These are phyloP conservation scores for Musa balbisiana DNA, from an alignment of 202 grass and related monocot species.

Conservation along the genomic window DNA sequence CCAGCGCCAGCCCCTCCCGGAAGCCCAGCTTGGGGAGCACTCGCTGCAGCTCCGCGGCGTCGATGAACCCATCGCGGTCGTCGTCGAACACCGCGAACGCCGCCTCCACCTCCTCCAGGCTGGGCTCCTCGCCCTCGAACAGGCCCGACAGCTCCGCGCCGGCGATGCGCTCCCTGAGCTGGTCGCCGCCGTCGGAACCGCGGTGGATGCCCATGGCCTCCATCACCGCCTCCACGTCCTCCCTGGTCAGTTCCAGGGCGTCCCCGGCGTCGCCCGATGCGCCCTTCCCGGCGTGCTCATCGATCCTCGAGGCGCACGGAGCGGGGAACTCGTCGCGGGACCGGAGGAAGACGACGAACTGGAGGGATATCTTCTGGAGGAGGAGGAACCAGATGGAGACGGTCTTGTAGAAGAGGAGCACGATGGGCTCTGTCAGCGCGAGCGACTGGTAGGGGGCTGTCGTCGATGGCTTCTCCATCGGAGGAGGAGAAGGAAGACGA, in stretches of 20 bases:
- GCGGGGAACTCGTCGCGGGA: neutral
- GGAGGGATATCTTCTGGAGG: neutral
- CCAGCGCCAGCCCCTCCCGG: neutral
- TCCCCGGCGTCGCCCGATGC: neutral
- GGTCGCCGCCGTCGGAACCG: neutral
- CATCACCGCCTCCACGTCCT: constrained; percentile 2
- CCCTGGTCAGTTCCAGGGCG: neutral
- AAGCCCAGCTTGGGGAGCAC: neutral
- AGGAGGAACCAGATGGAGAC: constrained; percentile 3
- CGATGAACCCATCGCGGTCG: constrained; percentile 7
- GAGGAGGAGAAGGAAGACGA: too few relatives aligned
- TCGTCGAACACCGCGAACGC: constrained; percentile 13
- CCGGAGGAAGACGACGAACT: neutral
- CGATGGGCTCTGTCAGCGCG: neutral
- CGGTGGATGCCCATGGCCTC: neutral
- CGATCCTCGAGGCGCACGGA: neutral
- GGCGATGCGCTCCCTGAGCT: too few relatives aligned
- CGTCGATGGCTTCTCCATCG: constrained; percentile 1
- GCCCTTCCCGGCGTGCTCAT: neutral
- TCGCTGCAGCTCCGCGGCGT: neutral
- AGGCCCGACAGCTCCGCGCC: neutral
- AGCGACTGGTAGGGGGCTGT: neutral
- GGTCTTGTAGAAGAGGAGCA: neutral
- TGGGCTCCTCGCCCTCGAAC: neutral
- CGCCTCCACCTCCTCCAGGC: constrained; percentile 5